A percentile compares a stretch with the other conserved stretches of the same genome.
Conservation (phyloP, 2,329 filamentous ascomycete genomes). For the Aspergillus fijiensis region DNA sequence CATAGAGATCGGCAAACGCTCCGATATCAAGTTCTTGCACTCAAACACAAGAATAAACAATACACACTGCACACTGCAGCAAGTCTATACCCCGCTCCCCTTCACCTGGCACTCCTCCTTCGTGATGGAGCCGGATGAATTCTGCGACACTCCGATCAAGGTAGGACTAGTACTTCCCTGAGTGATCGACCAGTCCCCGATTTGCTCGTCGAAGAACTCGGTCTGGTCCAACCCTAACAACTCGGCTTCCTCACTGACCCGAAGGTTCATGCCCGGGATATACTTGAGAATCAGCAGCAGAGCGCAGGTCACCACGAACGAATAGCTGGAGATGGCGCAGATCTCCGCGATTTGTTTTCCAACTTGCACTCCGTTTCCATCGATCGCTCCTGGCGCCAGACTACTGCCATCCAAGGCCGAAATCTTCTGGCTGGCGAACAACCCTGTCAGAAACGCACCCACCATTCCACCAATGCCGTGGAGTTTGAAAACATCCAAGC, state of each 20-base stretch:
- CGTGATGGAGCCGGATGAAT: slow-evolving; percentile 13
- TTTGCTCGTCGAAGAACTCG: slow-evolving; percentile 59
- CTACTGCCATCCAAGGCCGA: slow-evolving; percentile 52
- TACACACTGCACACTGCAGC: not conserved
- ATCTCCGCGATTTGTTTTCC: slow-evolving; percentile 59
- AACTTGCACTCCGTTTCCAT: slow-evolving; percentile 57
- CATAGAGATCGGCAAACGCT: not conserved
- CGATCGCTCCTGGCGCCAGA: slow-evolving; percentile 50
- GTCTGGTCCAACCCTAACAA: slow-evolving; percentile 56
- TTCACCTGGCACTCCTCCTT: slow-evolving; percentile 12
- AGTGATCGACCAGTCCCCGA: slow-evolving; percentile 51
- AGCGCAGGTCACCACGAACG: slow-evolving; percentile 54
- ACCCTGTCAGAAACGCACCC: slow-evolving; percentile 58
- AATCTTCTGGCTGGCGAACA: slow-evolving; percentile 51
- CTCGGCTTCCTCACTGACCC: slow-evolving; percentile 56
- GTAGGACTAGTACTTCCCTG: slow-evolving; percentile 17
- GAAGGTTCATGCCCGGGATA: slow-evolving; percentile 55
- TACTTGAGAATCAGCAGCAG: slow-evolving; percentile 55
- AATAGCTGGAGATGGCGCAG: slow-evolving; percentile 53
- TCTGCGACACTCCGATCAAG: slow-evolving; percentile 16
- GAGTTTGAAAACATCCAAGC: slow-evolving; percentile 61
- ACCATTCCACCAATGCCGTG: slow-evolving; percentile 59
- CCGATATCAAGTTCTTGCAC: not conserved
- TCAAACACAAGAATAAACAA: not conserved
- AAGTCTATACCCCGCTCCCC: not conserved